Evolutionary conservation across 305 asterid species (phyloP), one percentile per base, ranked within the genome.

Genomic region (Solanum hybrid): DNA sequence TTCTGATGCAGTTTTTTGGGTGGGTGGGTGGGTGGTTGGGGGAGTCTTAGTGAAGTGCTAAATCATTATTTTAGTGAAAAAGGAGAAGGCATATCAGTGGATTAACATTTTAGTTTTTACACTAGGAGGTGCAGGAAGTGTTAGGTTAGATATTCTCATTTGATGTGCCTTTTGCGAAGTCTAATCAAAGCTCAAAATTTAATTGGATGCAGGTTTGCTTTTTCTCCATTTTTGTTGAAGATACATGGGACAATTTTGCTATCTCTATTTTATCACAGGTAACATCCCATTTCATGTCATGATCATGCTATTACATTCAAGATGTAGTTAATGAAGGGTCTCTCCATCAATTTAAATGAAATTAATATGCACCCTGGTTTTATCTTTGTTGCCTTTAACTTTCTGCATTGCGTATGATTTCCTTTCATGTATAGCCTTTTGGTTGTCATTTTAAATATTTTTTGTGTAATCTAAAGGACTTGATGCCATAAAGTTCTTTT

Each of bases 201-300:
- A 69, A 87, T 56, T 92, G 93, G 87, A 86, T 95, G 95, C 95
- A 98, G 99, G 96, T 95, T 75, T 93, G 94, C 91, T 93, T 95
- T 12, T 93, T 92, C 90, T 93, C 93, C 88, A 88, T 93, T 90
- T 93, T 88, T 90, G 88, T 90, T 92, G 97, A 92, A 89, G 97
- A 92, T 90, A 85, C 94, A 86, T 96, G 96, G 98, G 98, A 95
- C 89, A 91, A 80, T 92, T 96, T 95, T 88, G 96, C 95, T 7
- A 91, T 92, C 93, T 92, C 92, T 90, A 93, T 95, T 88, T 89
- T 96, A 56, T 93, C 96, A 79, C 95, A 96, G 99, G 99, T 98
- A 60, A 84, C 8, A 51, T 31, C 40, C 87, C 72, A 45, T 82
- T 42, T 27, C 87, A 84, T 84, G 31, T 84, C 42, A 31, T 51